These are phyloP conservation scores for Scheffersomyces quercinus DNA, from an alignment of 1,139 yeast species.

Conservation along the genomic window DNA sequence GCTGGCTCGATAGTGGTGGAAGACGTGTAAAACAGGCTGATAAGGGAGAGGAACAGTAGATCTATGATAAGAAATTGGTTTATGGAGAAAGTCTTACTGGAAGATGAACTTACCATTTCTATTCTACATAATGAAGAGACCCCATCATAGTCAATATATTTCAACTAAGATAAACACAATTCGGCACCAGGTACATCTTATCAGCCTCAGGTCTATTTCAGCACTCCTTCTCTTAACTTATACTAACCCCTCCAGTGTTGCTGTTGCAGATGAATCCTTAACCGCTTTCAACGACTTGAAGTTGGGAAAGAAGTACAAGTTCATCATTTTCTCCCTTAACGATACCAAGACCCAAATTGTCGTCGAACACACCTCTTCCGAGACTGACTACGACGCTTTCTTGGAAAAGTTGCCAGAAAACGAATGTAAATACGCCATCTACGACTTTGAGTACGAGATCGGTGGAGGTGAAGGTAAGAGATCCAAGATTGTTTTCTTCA, in stretches of 20 bases:
- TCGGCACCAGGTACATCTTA: too few relatives aligned
- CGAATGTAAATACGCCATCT: constrained; percentile 94
- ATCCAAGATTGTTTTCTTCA: constrained; percentile 88
- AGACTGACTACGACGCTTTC: constrained; percentile 76
- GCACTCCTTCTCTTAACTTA: neutral
- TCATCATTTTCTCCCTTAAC: constrained; percentile 76
- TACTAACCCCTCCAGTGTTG: constrained; percentile 60
- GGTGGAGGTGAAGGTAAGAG: constrained; percentile 93
- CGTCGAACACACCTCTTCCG: constrained; percentile 81
- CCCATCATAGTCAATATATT: too few relatives aligned
- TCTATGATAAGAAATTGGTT: too few relatives aligned
- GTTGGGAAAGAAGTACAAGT: constrained; percentile 89
- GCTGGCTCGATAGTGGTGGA: too few relatives aligned
- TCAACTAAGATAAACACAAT: too few relatives aligned
- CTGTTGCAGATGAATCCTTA: constrained; percentile 93
- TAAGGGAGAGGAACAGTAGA: too few relatives aligned
- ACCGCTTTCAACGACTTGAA: constrained; percentile 93
- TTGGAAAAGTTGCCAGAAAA: constrained; percentile 88
- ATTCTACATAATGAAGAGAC: too few relatives aligned
- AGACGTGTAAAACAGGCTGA: too few relatives aligned
- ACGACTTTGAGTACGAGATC: constrained; percentile 93
- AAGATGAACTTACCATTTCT: too few relatives aligned
- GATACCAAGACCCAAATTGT: constrained; percentile 86
- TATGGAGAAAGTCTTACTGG: too few relatives aligned
- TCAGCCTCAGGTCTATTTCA: too few relatives aligned